These are phyloP conservation scores for Puccinia polysora DNA, from an alignment of 1,284 basidiomycete genomes.

Conservation along the genomic window DNA sequence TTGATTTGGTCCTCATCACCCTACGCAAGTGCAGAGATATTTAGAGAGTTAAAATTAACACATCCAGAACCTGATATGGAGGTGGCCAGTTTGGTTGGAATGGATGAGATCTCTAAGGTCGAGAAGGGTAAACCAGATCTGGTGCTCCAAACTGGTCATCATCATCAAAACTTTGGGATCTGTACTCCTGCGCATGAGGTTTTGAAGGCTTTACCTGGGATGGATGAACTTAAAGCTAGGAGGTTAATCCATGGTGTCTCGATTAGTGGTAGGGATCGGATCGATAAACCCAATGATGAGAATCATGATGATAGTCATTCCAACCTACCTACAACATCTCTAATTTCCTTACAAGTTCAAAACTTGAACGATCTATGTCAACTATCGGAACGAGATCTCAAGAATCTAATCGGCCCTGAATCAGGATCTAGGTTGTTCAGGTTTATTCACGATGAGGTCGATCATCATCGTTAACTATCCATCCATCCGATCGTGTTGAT, in stretches of 20 bases:
- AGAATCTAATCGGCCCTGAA: slow-evolving; percentile 34
- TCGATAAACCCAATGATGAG: background rate
- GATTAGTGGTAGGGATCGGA: background rate
- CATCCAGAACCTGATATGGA: slow-evolving; percentile 74
- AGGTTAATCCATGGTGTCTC: slow-evolving; percentile 19
- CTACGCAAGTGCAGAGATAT: slow-evolving; percentile 83
- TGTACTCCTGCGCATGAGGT: slow-evolving; percentile 30
- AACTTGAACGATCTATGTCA: slow-evolving; percentile 34
- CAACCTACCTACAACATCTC: background rate
- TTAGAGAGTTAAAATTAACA: slow-evolving; percentile 83
- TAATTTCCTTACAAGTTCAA: slow-evolving; percentile 8
- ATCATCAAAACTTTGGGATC: background rate
- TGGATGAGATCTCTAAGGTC: slow-evolving; percentile 57
- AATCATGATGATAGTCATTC: too few relatives aligned
- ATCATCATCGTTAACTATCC: slow-evolving; percentile 14
- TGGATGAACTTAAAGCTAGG: slow-evolving; percentile 20
- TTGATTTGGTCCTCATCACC: slow-evolving; percentile 98
- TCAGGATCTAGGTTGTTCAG: slow-evolving; percentile 22
- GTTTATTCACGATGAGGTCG: slow-evolving; percentile 39
- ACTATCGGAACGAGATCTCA: slow-evolving; percentile 29
- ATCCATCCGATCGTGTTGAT: too few relatives aligned
- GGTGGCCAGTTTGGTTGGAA: slow-evolving; percentile 71
- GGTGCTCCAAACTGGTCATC: slow-evolving; percentile 9
- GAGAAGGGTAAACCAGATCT: slow-evolving; percentile 45
- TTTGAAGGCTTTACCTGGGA: slow-evolving; percentile 40